Percentiles rank a stretch among this genome's conserved stretches.
phyloP scores from a whole-genome alignment of 768 basidiomycete species.

The Trametes punicea region DNA sequence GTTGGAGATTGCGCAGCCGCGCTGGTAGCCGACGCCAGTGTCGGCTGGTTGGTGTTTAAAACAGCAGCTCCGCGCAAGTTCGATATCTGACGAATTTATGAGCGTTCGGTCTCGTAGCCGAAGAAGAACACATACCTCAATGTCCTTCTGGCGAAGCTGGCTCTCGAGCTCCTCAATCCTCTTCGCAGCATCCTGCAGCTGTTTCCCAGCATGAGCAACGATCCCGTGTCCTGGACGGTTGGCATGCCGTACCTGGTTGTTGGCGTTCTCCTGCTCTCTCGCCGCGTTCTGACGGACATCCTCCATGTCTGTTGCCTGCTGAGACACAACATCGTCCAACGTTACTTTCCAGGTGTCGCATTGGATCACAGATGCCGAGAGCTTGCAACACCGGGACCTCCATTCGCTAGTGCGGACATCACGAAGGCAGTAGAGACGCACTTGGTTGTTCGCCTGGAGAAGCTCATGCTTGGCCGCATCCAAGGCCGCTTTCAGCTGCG shows the following conservation, averaged over 20 bases:
- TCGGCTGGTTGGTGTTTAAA: not conserved
- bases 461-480: not conserved
- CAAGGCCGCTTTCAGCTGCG: not conserved
- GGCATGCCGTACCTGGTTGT: not conserved
- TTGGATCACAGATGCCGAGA: not conserved
- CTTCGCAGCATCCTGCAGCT: conserved; percentile 2
- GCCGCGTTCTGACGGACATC: not conserved
- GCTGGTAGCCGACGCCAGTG: too few species aligned
- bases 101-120: not conserved
- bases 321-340: not conserved
- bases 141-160: not conserved
- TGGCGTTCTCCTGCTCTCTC: not conserved
- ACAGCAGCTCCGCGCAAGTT: not conserved
- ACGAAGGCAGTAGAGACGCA: not conserved
- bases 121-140: not conserved
- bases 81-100: not conserved
- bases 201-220: not conserved
- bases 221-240: too few species aligned
- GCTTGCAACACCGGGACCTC: not conserved
- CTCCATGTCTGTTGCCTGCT: not conserved
- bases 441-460: not conserved
- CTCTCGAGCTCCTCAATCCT: conserved; percentile 11
- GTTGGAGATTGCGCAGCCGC: too few species aligned
- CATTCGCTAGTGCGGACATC: not conserved
- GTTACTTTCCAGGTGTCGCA: conserved; percentile 8